Base-by-base conservation (phyloP, 345 rosid genomes). In the Moricandia arvensis region DNA sequence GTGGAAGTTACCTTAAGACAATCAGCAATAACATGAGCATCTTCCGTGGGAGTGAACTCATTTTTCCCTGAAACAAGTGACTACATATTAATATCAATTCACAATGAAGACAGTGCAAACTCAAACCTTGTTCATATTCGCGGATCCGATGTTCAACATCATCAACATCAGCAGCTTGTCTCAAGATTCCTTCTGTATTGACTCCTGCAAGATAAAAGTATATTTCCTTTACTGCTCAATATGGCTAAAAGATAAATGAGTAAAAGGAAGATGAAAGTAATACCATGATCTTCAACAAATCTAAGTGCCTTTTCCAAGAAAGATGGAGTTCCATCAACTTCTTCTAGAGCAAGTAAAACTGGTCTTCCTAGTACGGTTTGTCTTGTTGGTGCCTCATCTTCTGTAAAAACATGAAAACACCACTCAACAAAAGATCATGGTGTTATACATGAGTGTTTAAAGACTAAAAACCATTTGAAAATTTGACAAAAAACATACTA, bases 151-250 rank as follows among this genome's bases (percentile, higher is more conserved):
- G 86, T 80, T 92, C 90, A 73, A 95, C 99, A 80, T 90, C 96
- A 62, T 95, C 98, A 13, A 95, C 99, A 81, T 88, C 97, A 38
- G 99, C 99, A 73, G 99, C 98, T 83, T 95, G 98, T 73, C 99
- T 85, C 86, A 95, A 83, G 74, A 95, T 89, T 69, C 99, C 99
- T 89, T 95, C 98, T 72, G 86, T 91, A 80, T 81, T 88, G 80
- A 85, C 74, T 80, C 99, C 99, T 95, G 87, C 75, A 72, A 68
- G 37, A 53, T 38, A 62, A 77, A 63, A 13, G 51, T 59, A 74
- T 59, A 74, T 60, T 45, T 71, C 57, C 7, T 49, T 29, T 35
- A 82, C 45, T 88, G 80, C 69, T 73, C 38, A 59, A 17, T 7
- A 30, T 54, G 33, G 34, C 63, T 24, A 18, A 59, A 51, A 41